Evolutionary conservation across 345 rosid species (phyloP).

Genomic region (Turritis glabra): DNA sequence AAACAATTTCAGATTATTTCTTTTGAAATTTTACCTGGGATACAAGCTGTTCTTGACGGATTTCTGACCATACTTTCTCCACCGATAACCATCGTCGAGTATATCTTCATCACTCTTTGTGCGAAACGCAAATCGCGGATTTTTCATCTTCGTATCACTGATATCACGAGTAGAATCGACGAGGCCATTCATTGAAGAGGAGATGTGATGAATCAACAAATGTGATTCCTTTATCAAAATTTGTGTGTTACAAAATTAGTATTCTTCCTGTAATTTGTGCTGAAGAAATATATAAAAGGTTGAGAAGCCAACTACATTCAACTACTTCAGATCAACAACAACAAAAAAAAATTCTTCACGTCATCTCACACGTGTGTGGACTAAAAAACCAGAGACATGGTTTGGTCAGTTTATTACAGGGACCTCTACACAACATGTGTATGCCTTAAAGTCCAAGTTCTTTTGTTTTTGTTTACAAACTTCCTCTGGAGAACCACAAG

Average conservation of each 20-base stretch:
- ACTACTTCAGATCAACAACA: constrained; percentile 64
- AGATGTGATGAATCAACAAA: constrained; percentile 56
- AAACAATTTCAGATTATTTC: background rate
- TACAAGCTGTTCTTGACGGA: constrained; percentile 58
- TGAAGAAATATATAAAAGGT: constrained; percentile 15
- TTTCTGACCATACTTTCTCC: constrained; percentile 46
- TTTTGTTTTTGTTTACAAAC: too few relatives aligned
- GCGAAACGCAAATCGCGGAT: constrained; percentile 64
- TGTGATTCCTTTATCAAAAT: constrained; percentile 5
- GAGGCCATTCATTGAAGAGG: constrained; percentile 38
- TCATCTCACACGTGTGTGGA: constrained; percentile 15
- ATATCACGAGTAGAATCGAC: constrained; percentile 19
- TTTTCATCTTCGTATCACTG: constrained; percentile 30
- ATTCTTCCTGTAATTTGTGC: background rate
- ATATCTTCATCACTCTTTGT: constrained; percentile 67
- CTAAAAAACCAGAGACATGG: background rate
- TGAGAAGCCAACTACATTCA: constrained; percentile 64
- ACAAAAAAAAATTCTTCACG: background rate
- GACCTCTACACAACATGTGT: too few relatives aligned
- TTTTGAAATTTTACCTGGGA: constrained; percentile 51
- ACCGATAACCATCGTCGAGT: constrained; percentile 75
- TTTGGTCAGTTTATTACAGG: too few relatives aligned
- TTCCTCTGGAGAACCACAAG: too few relatives aligned
- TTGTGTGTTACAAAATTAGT: background rate
- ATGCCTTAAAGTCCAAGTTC: too few relatives aligned